Evolutionary conservation across 2,329 filamentous ascomycete genomes (phyloP).

Genomic region (Aspergillus hiratsukae): DNA sequence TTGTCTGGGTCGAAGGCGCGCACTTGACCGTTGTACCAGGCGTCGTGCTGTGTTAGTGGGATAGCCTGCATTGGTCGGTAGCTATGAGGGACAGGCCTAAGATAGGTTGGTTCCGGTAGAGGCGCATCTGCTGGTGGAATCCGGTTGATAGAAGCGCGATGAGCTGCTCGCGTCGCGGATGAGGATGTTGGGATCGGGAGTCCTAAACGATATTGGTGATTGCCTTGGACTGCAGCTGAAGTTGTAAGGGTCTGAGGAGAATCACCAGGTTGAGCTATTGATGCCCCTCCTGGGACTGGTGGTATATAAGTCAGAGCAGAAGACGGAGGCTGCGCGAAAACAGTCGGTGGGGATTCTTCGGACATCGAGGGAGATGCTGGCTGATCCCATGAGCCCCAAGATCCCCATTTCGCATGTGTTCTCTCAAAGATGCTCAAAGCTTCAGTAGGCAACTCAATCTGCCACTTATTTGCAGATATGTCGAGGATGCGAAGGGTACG

Average conservation of each 20-base stretch:
- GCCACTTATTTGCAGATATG: constrained; percentile 83
- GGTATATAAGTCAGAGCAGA: constrained; percentile 17
- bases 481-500: constrained; percentile 81
- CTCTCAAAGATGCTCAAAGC: constrained; percentile 70
- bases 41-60: constrained; percentile 25
- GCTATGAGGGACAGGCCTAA: constrained; percentile 22
- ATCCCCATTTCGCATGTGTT: constrained; percentile 74
- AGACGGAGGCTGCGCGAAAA: constrained; percentile 13
- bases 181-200: constrained; percentile 15
- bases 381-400: constrained; percentile 52
- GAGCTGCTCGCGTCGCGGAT: constrained; percentile 16
- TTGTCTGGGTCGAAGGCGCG: constrained; percentile 19
- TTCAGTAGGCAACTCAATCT: constrained; percentile 79
- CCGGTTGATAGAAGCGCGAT: constrained; percentile 15
- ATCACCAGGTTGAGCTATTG: constrained; percentile 7
- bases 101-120: constrained; percentile 31
- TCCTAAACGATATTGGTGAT: constrained; percentile 15
- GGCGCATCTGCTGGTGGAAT: constrained; percentile 17
- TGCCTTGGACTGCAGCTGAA: constrained; percentile 10
- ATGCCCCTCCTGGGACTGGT: constrained; percentile 5
- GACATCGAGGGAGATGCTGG: constrained; percentile 28
- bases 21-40: constrained; percentile 28
- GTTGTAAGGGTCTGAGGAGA: constrained; percentile 6
- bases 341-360: constrained; percentile 20
- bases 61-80: constrained; percentile 15